phyloP scores from a whole-genome alignment of 2,329 filamentous ascomycete species.

The Chaetomiaceae sp. region DNA sequence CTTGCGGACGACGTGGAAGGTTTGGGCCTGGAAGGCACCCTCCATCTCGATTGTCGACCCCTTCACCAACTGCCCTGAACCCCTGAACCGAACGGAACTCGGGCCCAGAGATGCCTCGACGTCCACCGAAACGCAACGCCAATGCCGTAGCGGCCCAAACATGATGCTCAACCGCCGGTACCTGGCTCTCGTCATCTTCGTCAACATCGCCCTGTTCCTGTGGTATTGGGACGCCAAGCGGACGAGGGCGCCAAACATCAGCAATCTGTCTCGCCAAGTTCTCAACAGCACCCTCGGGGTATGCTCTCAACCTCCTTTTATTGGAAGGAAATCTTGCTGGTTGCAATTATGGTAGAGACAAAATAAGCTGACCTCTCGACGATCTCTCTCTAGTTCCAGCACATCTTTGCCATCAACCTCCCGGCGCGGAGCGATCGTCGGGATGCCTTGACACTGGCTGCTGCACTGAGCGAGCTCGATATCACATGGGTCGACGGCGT shows the following conservation, averaged over 20 bases:
- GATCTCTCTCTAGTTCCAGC: conserved; percentile 39
- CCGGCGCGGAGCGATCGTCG: conserved; percentile 46
- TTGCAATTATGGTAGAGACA: too few relatives aligned
- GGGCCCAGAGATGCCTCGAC: too few relatives aligned
- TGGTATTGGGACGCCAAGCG: not conserved
- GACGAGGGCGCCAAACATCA: not conserved
- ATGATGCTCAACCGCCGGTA: conserved; percentile 2
- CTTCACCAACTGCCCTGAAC: too few relatives aligned
- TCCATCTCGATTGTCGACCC: too few relatives aligned
- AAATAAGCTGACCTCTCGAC: too few relatives aligned
- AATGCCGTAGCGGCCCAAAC: not conserved
- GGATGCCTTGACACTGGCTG: conserved; percentile 45
- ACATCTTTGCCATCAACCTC: conserved; percentile 49
- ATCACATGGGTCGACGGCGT: conserved; percentile 46
- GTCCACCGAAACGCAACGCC: not conserved
- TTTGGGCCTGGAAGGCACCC: too few relatives aligned
- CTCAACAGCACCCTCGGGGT: conserved; percentile 8
- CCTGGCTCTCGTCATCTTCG: not conserved
- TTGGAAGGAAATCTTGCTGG: too few relatives aligned
- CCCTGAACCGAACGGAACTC: too few relatives aligned
- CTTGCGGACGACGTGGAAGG: too few relatives aligned
- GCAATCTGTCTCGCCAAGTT: not conserved
- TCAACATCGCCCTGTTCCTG: not conserved
- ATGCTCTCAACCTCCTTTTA: not conserved
- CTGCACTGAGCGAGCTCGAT: conserved; percentile 40